Evolutionary conservation across 352 stramenopile species (phyloP).

Genomic region (Pythium phragmitis): DNA sequence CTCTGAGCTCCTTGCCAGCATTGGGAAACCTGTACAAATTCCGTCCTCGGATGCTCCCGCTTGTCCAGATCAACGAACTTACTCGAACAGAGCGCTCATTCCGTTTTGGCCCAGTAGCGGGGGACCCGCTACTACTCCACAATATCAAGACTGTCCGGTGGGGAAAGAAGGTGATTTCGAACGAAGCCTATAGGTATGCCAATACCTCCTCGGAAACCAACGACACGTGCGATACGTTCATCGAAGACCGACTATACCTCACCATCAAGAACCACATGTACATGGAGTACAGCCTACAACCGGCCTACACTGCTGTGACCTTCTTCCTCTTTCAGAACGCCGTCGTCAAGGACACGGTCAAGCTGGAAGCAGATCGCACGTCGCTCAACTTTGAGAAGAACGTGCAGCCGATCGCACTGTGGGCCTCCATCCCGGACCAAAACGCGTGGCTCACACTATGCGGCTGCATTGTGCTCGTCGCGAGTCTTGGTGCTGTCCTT

Average conservation of each 20-base stretch:
- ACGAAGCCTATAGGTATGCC: background rate
- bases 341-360: conserved; percentile 8
- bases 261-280: conserved; percentile 7
- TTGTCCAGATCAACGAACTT: background rate
- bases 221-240: background rate
- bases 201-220: background rate
- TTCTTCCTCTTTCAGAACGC: conserved; percentile 14
- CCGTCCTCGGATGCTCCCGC: background rate
- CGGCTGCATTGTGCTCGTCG: conserved; percentile 7
- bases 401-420: conserved; percentile 9
- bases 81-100: background rate
- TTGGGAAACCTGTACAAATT: background rate
- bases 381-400: conserved; percentile 12
- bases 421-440: conserved; percentile 4
- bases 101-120: background rate
- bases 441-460: conserved; percentile 17
- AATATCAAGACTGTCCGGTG: conserved; percentile 5
- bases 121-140: background rate
- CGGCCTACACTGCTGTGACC: background rate
- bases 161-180: background rate
- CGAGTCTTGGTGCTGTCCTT: background rate
- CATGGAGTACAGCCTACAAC: conserved; percentile 6
- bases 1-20: background rate
- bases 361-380: background rate
- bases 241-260: background rate